Conservation (phyloP, 805 yeast species). For the Ogataea nakhonphanomensis region DNA sequence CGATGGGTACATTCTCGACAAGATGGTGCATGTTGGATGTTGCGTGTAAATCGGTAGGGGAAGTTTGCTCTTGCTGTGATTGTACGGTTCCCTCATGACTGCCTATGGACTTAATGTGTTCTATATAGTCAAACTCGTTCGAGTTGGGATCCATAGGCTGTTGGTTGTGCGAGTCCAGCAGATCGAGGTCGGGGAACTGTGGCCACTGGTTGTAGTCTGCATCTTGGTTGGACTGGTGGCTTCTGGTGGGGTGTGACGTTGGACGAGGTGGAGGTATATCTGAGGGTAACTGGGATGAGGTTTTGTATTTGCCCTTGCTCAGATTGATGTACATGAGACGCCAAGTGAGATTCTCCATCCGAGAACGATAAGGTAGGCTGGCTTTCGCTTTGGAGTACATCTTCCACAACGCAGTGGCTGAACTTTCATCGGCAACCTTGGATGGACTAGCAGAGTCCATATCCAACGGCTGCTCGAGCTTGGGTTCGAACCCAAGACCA, state of each 20-base stretch:
- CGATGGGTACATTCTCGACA: slow-evolving; percentile 14
- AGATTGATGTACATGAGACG: slow-evolving; percentile 66
- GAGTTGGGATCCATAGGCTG: slow-evolving; percentile 39
- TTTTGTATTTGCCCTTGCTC: slow-evolving; percentile 14
- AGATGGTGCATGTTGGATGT: slow-evolving; percentile 31
- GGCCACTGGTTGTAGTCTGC: slow-evolving; percentile 30
- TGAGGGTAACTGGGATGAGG: not conserved
- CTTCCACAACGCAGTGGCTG: slow-evolving; percentile 65
- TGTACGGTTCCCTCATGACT: slow-evolving; percentile 16
- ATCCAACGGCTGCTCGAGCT: slow-evolving; percentile 5
- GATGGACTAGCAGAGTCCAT: slow-evolving; percentile 6
- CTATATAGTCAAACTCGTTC: slow-evolving; percentile 61
- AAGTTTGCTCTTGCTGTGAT: slow-evolving; percentile 25
- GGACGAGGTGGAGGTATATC: no score
- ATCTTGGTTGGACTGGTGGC: not conserved
- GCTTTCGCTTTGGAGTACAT: slow-evolving; percentile 77
- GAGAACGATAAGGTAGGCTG: slow-evolving; percentile 64
- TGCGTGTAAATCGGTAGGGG: slow-evolving; percentile 23
- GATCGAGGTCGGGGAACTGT: slow-evolving; percentile 32
- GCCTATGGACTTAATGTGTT: slow-evolving; percentile 58
- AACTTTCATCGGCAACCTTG: slow-evolving; percentile 32
- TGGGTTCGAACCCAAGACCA: slow-evolving; percentile 9
- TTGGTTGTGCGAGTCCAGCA: slow-evolving; percentile 11
- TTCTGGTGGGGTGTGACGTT: no score
- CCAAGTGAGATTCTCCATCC: slow-evolving; percentile 89